These are phyloP conservation scores for Datisca glomerata DNA, from an alignment of 306 rosid genomes.

Conservation along the genomic window DNA sequence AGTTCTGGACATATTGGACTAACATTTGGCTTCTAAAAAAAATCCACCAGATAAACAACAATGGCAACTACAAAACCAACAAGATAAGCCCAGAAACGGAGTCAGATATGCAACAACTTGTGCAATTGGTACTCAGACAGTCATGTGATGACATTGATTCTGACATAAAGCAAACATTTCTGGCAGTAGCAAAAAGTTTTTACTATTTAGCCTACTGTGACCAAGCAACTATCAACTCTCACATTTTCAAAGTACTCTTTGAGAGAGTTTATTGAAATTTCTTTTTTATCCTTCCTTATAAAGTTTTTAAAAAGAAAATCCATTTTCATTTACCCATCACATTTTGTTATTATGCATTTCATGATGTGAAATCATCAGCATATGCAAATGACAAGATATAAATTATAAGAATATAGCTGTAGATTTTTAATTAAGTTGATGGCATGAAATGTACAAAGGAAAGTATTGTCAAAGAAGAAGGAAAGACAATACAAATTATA, in stretches of 20 bases:
- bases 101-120: constrained; percentile 61
- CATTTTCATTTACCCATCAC: too few species aligned
- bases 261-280: constrained; percentile 39
- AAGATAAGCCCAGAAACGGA: constrained; percentile 29
- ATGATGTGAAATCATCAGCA: too few species aligned
- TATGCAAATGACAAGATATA: too few species aligned
- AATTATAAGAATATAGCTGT: too few species aligned
- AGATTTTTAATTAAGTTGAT: too few species aligned
- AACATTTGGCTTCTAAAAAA: background rate
- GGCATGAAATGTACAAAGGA: too few species aligned
- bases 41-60: constrained; percentile 22
- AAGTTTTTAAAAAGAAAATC: too few species aligned
- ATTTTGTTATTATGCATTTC: too few species aligned
- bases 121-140: constrained; percentile 43
- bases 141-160: constrained; percentile 29
- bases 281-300: too few species aligned
- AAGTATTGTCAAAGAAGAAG: too few species aligned
- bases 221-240: constrained; percentile 44
- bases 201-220: constrained; percentile 59
- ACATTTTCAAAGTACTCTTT: constrained; percentile 68
- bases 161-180: constrained; percentile 55
- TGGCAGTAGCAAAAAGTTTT: constrained; percentile 48
- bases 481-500: too few species aligned
- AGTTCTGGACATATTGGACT: background rate
- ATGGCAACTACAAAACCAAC: constrained; percentile 6